Evolutionary conservation across 176 grass and related monocot genomes (phyloP), one percentile per base, ranked within the genome.

Genomic region (Triticum timopheevii): DNA sequence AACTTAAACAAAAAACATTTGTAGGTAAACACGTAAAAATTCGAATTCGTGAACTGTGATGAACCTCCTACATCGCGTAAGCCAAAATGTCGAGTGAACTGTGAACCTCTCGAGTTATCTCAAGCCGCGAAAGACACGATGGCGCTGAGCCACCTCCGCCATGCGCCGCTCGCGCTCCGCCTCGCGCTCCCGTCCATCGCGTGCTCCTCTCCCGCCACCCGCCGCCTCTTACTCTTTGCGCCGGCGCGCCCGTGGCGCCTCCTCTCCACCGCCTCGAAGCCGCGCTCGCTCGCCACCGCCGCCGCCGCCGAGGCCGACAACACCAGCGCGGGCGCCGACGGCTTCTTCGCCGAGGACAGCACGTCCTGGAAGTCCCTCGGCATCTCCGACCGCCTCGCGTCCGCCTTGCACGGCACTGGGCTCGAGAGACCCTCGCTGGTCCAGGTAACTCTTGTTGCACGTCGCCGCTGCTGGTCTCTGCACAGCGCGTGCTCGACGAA

Each of bases 341-440:
- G 65, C 45, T 98, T 98, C 85, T 96, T 93, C 65, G 92, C 97
- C 2, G 88, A 88, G 33, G 91, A 96, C 15, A 93, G 82, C 50
- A 82, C 92, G 24, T 88, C 92, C 35, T 98, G 94, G 97, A 83
- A 63, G 20, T 96, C 94, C 3, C 79, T 98, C 47, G 94, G 94
- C 13, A 10, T 99, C 30, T 96, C 94, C 2, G 92, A 90, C 19
- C 71, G 80, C 47, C 79, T 99, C 65, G 73, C 76, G 1, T 74
- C 82, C 8, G 56, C 92, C 15, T 83, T 94, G 27, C 70, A 78
- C 6, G 66, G 79, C 16, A 76, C 87, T 6, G 85, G 89, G 4
- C 52, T 96, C 76, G 38, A 73, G 12, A 90, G 81, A 22, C 97
- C 94, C 49, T 99, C 97, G 31, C 56, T 91, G 68, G 92, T 96